Base-by-base conservation (phyloP, 495 filamentous ascomycete species). In the Corynascus novoguineensis region DNA sequence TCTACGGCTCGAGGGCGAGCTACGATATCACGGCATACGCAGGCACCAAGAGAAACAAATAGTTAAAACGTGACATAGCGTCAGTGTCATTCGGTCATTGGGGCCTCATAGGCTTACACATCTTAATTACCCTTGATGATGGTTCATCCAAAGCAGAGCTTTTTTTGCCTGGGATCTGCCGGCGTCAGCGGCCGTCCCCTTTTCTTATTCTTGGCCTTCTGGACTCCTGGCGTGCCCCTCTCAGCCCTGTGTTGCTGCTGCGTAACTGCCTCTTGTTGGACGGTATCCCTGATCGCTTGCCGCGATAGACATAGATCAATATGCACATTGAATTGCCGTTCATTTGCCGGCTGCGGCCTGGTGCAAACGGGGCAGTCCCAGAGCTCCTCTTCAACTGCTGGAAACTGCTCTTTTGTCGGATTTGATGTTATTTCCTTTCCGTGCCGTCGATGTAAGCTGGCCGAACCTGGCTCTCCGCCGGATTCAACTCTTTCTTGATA, bases 361-460 rank as follows among this genome's bases (percentile, higher is more conserved):
- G 68, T 68, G 68, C 93, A 97, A 35, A 97, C 90, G 0, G 93
- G 93, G 68, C 93, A 97, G 21, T 85, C 78, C 92, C 90, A 97
- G 62, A 76, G 78, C 28, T 81, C 71, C 41, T 78, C 73, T 27
- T 68, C 61, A 4, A 38, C 34, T 7, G 57, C 28, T 0, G 51
- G 49, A 24, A 53, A 21, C n/a, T 51, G 40, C 31, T 65, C 58
- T 40, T 71, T 73, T 42, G 67, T 70, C 3, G 80, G 76, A 56
- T 78, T 79, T 10, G 79, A 71, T 8, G 73, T 48, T 38, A 80
- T 72, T 60, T 79, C 81, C 50, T 79, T 75, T 32, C 79, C 79
- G 55, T 84, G 78, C 50, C 66, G 62, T 19, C 65, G 62, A 55
- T 62, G 63, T 41, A 63, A 48, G 61, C 58, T 59, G 38, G 45